phyloP scores from a whole-genome alignment of 148 eudicot genomes.

The Rhododendron ferrugineum region DNA sequence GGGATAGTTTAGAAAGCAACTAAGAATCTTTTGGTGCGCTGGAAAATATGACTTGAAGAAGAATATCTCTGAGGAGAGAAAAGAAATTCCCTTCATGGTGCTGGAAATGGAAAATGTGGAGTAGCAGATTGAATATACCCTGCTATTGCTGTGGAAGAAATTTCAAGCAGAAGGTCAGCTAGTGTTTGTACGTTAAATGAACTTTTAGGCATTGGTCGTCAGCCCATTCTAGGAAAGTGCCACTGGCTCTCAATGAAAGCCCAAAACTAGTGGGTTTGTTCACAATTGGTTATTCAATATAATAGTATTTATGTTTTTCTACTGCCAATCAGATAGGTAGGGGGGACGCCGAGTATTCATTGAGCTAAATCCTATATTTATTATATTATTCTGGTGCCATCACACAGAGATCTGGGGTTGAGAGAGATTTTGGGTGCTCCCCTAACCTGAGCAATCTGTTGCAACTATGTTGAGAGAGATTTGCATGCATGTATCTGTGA shows the following conservation, averaged over 20 bases:
- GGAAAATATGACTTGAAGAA: not conserved
- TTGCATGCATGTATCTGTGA: not conserved
- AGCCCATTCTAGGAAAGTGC: not conserved
- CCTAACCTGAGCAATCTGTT: not conserved
- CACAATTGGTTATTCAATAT: not conserved
- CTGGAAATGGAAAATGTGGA: not conserved
- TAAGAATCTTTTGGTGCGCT: not conserved
- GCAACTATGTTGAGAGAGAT: not conserved
- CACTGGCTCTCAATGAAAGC: not conserved
- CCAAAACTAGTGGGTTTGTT: not conserved
- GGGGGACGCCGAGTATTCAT: not conserved
- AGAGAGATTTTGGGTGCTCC: not conserved
- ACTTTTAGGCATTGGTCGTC: not conserved
- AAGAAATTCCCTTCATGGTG: not conserved
- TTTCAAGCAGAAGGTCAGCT: not conserved
- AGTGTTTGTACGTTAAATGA: not conserved
- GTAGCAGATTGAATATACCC: not conserved
- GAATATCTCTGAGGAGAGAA: not conserved
- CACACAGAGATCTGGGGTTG: not conserved
- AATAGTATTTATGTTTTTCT: not conserved
- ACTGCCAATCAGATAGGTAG: not conserved
- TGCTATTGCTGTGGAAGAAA: not conserved
- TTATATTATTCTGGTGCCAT: not conserved
- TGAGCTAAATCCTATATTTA: not conserved
- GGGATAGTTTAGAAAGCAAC: not conserved